phyloP scores from a whole-genome alignment of 1,139 yeast species.

The Candida sanyaensis region DNA sequence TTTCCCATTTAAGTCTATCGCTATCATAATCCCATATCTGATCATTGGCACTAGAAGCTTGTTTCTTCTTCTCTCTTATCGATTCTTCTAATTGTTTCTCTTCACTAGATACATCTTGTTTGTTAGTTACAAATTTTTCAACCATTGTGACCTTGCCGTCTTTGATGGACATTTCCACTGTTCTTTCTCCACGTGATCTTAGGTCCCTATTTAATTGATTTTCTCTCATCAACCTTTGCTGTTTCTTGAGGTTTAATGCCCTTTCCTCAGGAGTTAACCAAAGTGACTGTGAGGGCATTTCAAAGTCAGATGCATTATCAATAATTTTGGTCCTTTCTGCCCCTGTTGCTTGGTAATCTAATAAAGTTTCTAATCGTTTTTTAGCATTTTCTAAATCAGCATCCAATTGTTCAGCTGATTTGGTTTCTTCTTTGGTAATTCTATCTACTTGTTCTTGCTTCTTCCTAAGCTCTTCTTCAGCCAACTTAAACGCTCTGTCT shows the following conservation, averaged over 20 bases:
- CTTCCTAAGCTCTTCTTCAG: slow-evolving; percentile 40
- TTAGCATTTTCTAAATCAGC: slow-evolving; percentile 69
- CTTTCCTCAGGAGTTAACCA: slow-evolving; percentile 93
- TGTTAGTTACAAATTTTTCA: slow-evolving; percentile 28
- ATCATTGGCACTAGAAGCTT: slow-evolving; percentile 18
- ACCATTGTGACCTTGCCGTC: slow-evolving; percentile 77
- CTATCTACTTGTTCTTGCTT: slow-evolving; percentile 29
- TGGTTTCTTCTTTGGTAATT: slow-evolving; percentile 35
- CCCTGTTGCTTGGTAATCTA: slow-evolving; percentile 82
- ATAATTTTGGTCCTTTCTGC: slow-evolving; percentile 90
- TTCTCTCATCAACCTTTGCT: slow-evolving; percentile 69
- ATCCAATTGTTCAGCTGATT: slow-evolving; percentile 34
- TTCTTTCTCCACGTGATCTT: slow-evolving; percentile 71
- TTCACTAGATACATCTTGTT: slow-evolving; percentile 24
- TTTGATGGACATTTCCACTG: slow-evolving; percentile 73
- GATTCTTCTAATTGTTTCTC: slow-evolving; percentile 29
- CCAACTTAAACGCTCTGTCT: slow-evolving; percentile 58
- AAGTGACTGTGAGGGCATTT: slow-evolving; percentile 53
- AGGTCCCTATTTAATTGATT: slow-evolving; percentile 60
- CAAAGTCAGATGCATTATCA: slow-evolving; percentile 92
- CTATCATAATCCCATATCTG: slow-evolving; percentile 57
- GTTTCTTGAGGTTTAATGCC: slow-evolving; percentile 78
- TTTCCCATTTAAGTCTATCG: slow-evolving; percentile 53
- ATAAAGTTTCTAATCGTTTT: slow-evolving; percentile 65
- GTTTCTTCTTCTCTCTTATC: slow-evolving; percentile 21